Evolutionary conservation across 192 early-diverging fungal genomes (phyloP).

Genomic region (Coemansia nantahalensis): DNA sequence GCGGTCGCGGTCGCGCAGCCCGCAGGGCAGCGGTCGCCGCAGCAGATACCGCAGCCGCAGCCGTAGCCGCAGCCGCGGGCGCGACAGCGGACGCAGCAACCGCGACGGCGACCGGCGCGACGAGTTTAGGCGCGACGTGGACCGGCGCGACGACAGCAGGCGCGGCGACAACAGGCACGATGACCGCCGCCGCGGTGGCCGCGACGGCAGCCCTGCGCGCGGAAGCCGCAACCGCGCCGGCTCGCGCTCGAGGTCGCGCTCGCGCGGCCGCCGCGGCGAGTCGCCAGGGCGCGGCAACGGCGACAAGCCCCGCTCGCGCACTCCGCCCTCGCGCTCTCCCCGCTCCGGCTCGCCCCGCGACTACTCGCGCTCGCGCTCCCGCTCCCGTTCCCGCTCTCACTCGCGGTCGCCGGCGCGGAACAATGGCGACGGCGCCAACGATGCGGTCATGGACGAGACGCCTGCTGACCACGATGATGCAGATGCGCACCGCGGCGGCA

Average conservation of each 20-base stretch:
- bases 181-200: conserved; percentile 1
- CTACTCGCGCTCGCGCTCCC: conserved; percentile 1
- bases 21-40: conserved; percentile 7
- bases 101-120: too few relatives aligned
- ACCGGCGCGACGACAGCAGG: neutral
- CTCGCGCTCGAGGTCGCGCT: conserved; percentile 27
- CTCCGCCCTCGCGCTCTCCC: neutral
- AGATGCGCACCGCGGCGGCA: too few relatives aligned
- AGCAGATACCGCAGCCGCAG: conserved; percentile 16
- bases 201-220: conserved; percentile 10
- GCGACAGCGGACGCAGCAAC: conserved; percentile 11
- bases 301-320: neutral
- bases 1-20: conserved; percentile 47
- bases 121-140: conserved; percentile 7
- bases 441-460: too few relatives aligned
- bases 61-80: conserved; percentile 5
- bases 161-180: conserved; percentile 11
- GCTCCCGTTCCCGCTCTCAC: conserved; percentile 12
- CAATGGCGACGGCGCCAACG: conserved; percentile 1
- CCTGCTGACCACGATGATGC: too few relatives aligned
- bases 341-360: conserved; percentile 5
- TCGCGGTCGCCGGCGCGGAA: neutral
- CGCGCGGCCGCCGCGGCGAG: conserved; percentile 13
- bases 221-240: conserved; percentile 9
- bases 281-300: conserved; percentile 6